A percentile compares a stretch with the other conserved stretches of the same genome.
phyloP scores from a whole-genome alignment of 805 yeast species.

The Naumovozyma dairenensis region DNA sequence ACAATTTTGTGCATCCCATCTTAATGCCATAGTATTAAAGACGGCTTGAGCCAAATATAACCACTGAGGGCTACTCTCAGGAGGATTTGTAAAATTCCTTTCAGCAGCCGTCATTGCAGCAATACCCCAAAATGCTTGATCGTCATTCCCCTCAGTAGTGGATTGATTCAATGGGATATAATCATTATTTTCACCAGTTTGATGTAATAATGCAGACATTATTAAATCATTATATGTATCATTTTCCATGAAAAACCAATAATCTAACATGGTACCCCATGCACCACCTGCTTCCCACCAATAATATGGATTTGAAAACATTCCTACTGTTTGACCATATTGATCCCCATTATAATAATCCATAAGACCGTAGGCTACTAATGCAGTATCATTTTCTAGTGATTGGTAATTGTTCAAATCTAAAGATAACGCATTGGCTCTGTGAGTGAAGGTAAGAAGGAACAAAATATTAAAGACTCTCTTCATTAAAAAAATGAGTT shows the following conservation, averaged over 20 bases:
- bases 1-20: slow-evolving; percentile 72
- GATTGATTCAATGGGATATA: slow-evolving; percentile 81
- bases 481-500: too few species aligned
- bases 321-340: slow-evolving; percentile 70
- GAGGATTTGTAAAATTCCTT: slow-evolving; percentile 64
- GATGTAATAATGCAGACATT: slow-evolving; percentile 54
- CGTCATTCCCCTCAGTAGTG: slow-evolving; percentile 91
- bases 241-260: slow-evolving; percentile 59
- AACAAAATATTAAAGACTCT: too few species aligned
- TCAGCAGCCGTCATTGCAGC: slow-evolving; percentile 88
- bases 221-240: slow-evolving; percentile 50
- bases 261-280: slow-evolving; percentile 77
- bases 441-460: too few species aligned
- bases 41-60: slow-evolving; percentile 74
- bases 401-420: slow-evolving; percentile 23
- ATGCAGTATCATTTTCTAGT: slow-evolving; percentile 41
- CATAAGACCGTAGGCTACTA: slow-evolving; percentile 58
- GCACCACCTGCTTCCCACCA: slow-evolving; percentile 99
- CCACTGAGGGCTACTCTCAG: slow-evolving; percentile 58
- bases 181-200: slow-evolving; percentile 60
- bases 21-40: slow-evolving; percentile 73
- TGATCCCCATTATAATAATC: slow-evolving; percentile 68
- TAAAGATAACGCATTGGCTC: slow-evolving; percentile 11
- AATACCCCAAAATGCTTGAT: slow-evolving; percentile 93
- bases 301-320: slow-evolving; percentile 80